Conservation (phyloP, 73 alveolate species). For the Uronychia setigera region DNA sequence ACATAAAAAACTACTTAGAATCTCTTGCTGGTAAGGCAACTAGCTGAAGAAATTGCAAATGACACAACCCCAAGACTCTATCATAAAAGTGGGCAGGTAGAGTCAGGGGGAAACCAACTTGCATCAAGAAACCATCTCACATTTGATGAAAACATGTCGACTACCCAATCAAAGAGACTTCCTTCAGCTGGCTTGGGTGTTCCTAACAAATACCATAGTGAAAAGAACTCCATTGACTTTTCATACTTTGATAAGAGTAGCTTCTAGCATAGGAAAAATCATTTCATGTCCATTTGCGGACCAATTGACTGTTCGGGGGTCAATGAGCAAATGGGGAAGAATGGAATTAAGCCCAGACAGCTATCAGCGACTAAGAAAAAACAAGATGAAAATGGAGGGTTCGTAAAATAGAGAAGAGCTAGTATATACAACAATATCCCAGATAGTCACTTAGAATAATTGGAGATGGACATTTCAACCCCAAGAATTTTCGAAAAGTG, state of each 20-base stretch:
- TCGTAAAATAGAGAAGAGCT: background rate
- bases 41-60: too few relatives aligned
- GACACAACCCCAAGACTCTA: too few relatives aligned
- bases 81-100: too few relatives aligned
- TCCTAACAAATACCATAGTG: background rate
- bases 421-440: background rate
- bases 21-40: too few relatives aligned
- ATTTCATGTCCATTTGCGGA: background rate
- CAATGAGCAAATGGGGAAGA: too few relatives aligned
- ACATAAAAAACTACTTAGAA: too few relatives aligned
- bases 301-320: too few relatives aligned
- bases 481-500: background rate
- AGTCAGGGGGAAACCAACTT: too few relatives aligned
- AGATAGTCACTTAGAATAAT: background rate
- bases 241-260: background rate
- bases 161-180: background rate
- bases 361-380: background rate
- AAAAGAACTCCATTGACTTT: background rate
- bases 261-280: background rate
- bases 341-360: background rate
- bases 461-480: background rate
- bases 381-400: background rate
- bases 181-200: background rate
- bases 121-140: too few relatives aligned
- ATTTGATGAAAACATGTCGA: too few relatives aligned